A percentile compares a stretch with the other conserved stretches of the same genome.
These are phyloP conservation scores for Pseudozyma sp. DNA, from an alignment of 1,284 basidiomycete species.

Conservation along the genomic window DNA sequence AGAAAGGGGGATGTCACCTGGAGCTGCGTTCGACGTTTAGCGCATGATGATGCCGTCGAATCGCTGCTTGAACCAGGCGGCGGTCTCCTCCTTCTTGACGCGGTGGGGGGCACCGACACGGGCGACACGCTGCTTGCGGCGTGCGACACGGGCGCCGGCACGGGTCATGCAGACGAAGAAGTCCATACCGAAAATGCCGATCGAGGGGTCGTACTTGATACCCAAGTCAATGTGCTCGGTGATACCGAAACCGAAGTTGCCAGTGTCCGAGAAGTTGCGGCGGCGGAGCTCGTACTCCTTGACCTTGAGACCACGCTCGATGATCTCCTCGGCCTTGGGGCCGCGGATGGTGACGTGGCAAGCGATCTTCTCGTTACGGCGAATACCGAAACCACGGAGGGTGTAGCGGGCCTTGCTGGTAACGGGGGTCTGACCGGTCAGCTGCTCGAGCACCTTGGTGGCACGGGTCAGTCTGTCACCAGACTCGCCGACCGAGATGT, in stretches of 20 bases:
- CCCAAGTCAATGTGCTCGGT: slow-evolving; percentile 91
- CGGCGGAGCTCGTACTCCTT: slow-evolving; percentile 97
- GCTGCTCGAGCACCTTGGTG: slow-evolving; percentile 98
- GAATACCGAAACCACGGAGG: slow-evolving; percentile 98
- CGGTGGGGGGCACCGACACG: slow-evolving; percentile 87
- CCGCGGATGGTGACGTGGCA: slow-evolving; percentile 99
- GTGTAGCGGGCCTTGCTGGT: slow-evolving; percentile 99
- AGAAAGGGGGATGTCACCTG: not conserved
- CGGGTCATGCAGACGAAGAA: slow-evolving; percentile 80
- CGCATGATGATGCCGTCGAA: slow-evolving; percentile 68
- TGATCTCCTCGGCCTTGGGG: slow-evolving; percentile 97
- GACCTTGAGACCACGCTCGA: slow-evolving; percentile 98
- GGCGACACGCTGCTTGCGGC: slow-evolving; percentile 88
- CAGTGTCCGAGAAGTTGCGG: slow-evolving; percentile 83
- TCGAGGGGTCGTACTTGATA: slow-evolving; percentile 74
- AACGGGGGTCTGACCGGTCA: slow-evolving; percentile 98
- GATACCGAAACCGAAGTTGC: slow-evolving; percentile 68
- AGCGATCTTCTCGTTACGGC: slow-evolving; percentile 99
- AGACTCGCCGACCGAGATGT: slow-evolving; percentile 99
- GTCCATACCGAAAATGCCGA: slow-evolving; percentile 69
- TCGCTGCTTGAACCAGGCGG: slow-evolving; percentile 98
- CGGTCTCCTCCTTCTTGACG: slow-evolving; percentile 74
- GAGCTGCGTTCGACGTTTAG: slow-evolving; percentile 31
- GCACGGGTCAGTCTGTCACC: slow-evolving; percentile 99
- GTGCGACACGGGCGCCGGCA: slow-evolving; percentile 90